These are phyloP conservation scores for Microcos paniculata DNA, from an alignment of 345 rosid genomes.

Conservation along the genomic window DNA sequence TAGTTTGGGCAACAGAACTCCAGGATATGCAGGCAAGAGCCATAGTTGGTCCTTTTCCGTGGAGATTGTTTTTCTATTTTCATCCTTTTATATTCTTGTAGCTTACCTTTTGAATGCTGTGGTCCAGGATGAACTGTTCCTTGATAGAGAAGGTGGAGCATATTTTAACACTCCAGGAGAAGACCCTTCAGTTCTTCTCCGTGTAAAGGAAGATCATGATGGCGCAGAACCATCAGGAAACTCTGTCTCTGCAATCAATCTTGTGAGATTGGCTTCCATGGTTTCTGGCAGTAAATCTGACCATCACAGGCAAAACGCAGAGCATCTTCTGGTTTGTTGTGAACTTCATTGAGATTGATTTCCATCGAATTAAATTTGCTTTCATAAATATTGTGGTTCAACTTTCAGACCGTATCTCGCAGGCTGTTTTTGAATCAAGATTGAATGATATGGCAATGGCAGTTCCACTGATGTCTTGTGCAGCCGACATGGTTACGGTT, in stretches of 20 bases:
- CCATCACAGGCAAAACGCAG: constrained; percentile 57
- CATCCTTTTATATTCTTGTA: background rate
- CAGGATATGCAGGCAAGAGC: constrained; percentile 73
- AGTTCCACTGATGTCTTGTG: constrained; percentile 91
- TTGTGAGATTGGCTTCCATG: constrained; percentile 74
- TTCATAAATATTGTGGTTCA: background rate
- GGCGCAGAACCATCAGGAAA: constrained; percentile 99
- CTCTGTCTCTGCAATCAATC: constrained; percentile 83
- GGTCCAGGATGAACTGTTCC: constrained; percentile 82
- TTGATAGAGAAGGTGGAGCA: constrained; percentile 87
- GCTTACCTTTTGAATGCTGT: background rate
- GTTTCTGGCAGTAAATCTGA: constrained; percentile 53
- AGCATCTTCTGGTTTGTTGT: constrained; percentile 67
- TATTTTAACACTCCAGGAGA: constrained; percentile 86
- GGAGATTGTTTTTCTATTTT: background rate
- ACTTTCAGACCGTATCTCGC: constrained; percentile 10
- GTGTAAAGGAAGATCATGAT: constrained; percentile 96
- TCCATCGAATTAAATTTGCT: background rate
- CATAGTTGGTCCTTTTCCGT: background rate
- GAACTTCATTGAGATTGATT: background rate
- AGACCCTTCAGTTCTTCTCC: constrained; percentile 86
- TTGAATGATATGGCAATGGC: constrained; percentile 81
- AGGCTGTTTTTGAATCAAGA: constrained; percentile 86
- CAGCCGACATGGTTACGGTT: constrained; percentile 62
- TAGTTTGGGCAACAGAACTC: constrained; percentile 78